Evolutionary conservation across 2,329 filamentous ascomycete genomes (phyloP), one percentile per base, ranked within the genome.

Genomic region (Diplocarpon mali): DNA sequence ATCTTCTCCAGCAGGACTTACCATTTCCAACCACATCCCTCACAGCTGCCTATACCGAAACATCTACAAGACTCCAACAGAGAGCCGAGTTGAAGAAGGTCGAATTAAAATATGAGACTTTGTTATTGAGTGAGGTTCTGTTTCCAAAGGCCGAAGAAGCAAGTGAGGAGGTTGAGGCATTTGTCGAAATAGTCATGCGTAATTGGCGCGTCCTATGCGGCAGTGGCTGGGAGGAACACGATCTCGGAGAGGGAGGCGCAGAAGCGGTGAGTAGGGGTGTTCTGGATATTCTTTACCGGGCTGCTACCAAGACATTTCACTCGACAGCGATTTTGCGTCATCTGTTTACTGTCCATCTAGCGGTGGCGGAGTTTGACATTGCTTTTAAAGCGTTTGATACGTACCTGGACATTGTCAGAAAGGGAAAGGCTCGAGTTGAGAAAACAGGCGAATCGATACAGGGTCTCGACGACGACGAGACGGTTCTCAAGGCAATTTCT

Each of bases 241-340:
- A 95, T 53, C 71, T 95, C 24, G 88, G 86, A 3, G 77, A 82
- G 56, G 87, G 85, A 5, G 89, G 88, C 8, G 84, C 87, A 55
- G 78, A 82, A 58, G 77, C 73, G 16, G 68, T 90, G 14, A 84
- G 84, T 51, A 78, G 83, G 43, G 80, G 80, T 40, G 79, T 93
- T 28, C 73, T 98, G 34, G 89, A 92, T 63, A 85, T 88, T 24
- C 71, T 98, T 6, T 98, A 96, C 64, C 83, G 83, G 32, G 86
- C 89, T 16, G 86, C 90, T 7, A 87, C 84, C 9, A 95, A 92
- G 64, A 95, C 89, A 0, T 98, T 92, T 59, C 92, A 98, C 64
- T 98, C 92, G 1, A 94, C 90, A 1, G 70, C 87, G 9, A 85
- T 96, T 50, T 68, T 98, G 27, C 76, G 90, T 46, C 78, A 89